These are phyloP conservation scores for Alliaria petiolata DNA, from an alignment of 345 rosid genomes.

Conservation along the genomic window DNA sequence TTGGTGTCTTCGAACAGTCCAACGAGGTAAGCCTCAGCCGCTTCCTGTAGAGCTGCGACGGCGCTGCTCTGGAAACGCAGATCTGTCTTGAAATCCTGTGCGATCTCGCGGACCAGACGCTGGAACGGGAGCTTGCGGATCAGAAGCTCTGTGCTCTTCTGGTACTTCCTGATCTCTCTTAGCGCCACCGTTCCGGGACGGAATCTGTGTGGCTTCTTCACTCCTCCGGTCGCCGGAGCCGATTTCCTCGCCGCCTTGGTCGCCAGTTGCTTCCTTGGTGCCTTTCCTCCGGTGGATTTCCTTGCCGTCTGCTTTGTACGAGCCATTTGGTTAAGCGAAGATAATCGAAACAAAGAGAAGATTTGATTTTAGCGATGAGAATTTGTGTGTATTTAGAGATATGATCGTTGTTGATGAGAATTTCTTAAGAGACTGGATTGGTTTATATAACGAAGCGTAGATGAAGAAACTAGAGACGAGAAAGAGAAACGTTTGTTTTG, in stretches of 20 bases:
- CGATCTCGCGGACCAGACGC: conserved; percentile 52
- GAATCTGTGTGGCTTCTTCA: conserved; percentile 67
- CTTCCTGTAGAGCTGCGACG: conserved; percentile 56
- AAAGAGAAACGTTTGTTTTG: background rate
- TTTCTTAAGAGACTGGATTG: background rate
- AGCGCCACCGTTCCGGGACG: conserved; percentile 56
- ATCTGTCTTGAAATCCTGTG: conserved; percentile 61
- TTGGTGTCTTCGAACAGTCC: conserved; percentile 53
- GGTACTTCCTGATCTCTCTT: conserved; percentile 54
- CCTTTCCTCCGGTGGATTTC: conserved; percentile 56
- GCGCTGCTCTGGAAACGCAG: conserved; percentile 55
- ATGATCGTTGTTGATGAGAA: background rate
- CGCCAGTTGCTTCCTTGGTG: conserved; percentile 54
- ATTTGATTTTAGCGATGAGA: too few relatives aligned
- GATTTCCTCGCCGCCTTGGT: conserved; percentile 51
- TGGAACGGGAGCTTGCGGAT: conserved; percentile 54
- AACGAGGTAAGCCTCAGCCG: conserved; percentile 51
- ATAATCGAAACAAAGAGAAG: too few relatives aligned
- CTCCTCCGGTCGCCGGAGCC: conserved; percentile 60
- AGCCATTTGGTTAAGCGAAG: conserved; percentile 23
- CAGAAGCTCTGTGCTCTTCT: conserved; percentile 52
- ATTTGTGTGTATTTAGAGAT: background rate
- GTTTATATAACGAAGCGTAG: background rate
- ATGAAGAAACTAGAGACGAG: background rate
- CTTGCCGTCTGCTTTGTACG: conserved; percentile 56